Conservation (phyloP, 148 eudicot species). For the Nyssa sinensis region DNA sequence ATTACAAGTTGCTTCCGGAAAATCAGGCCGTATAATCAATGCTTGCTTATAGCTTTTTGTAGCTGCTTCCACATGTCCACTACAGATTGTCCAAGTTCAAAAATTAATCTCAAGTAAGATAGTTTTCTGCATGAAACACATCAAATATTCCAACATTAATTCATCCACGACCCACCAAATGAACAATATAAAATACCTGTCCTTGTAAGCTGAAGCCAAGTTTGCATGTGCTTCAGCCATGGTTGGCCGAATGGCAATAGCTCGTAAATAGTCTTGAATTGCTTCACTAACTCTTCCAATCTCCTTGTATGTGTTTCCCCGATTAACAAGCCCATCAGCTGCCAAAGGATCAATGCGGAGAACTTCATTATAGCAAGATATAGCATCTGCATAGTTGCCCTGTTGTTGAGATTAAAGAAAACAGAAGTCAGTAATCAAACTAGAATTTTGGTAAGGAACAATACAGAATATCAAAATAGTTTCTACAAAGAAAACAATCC, state of each 20-base stretch:
- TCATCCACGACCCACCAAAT: not conserved
- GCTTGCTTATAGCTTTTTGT: conserved; percentile 85
- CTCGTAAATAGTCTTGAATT: conserved; percentile 84
- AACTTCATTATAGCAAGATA: conserved; percentile 93
- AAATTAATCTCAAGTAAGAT: not conserved
- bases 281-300: conserved; percentile 93
- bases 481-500: not conserved
- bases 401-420: conserved; percentile 23
- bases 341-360: conserved; percentile 87
- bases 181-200: conserved; percentile 48
- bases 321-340: conserved; percentile 85
- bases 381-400: conserved; percentile 85
- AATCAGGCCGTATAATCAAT: conserved; percentile 74
- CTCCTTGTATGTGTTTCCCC: conserved; percentile 92
- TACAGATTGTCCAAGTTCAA: conserved; percentile 26
- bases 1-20: conserved; percentile 96
- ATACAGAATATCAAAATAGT: not conserved
- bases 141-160: not conserved
- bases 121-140: conserved; percentile 1
- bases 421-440: not conserved
- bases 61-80: conserved; percentile 88
- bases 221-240: conserved; percentile 99
- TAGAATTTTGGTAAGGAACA: not conserved
- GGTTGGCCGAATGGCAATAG: conserved; percentile 75
- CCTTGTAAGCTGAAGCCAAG: conserved; percentile 94